Base-by-base conservation (phyloP, 176 grass and related monocot species). In the Canna indica region DNA sequence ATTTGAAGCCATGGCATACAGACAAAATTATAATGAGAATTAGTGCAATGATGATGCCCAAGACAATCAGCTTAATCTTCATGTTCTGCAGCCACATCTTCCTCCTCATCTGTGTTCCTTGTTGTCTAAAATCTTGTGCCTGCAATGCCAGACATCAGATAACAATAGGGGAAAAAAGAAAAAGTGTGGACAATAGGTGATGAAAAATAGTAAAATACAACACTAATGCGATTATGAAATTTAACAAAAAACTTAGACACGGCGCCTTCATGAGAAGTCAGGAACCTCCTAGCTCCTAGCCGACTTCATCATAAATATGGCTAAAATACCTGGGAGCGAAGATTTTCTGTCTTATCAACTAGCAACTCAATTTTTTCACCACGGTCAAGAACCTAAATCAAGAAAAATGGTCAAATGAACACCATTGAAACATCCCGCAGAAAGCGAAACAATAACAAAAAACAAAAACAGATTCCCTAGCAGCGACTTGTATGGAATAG, bases 11-110 rank as follows among this genome's bases (percentile, higher is more conserved):
- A 20, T 83, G 74, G 82, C 87, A 87, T 75, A 95, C 32, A 0
- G 87, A 90, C 35, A 95, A 62, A 68, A 95, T 70, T 65, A 90
- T 85, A 75, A 95, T 75, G 73, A 95, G 87, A 63, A 95, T 88
- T 36, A 95, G 68, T 9, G 83, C 88, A n/a, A 82, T 36, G 16
- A 86, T 11, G 32, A 96, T 86, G 70, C 81, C 85, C 1, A 84
- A 50, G 2, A 91, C 83, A 25, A 96, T 88, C 36, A 88, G 39
- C 56, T 96, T 91, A 3, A 96, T 75, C 83, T 96, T 96, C 91
- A 91, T 96, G 78, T 96, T 96, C 69, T 96, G 88, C 0, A 80
- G 36, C 91, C 91, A 96, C 91, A 96, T 96, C 53, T 84, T 96
- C 52, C 80, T 86, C 34, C 85, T 71, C 39, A 91, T 47, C 64